Evolutionary conservation across 148 eudicot species (phyloP).

Genomic region (Chenopodium berlandieri): DNA sequence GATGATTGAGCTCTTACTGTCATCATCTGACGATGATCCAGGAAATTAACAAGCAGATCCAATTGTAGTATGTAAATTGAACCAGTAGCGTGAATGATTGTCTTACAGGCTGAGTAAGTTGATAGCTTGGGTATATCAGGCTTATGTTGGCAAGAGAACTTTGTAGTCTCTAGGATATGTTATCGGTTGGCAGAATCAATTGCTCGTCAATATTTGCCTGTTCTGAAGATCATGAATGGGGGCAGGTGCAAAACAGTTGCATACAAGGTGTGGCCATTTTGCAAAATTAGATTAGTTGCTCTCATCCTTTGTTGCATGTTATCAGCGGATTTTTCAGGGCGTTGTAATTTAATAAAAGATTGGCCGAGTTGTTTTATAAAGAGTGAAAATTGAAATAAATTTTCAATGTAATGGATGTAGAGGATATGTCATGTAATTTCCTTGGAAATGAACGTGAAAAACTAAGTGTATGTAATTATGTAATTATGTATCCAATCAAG

Average conservation of each 20-base stretch:
- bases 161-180: background rate
- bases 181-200: background rate
- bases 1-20: slow-evolving; percentile 56
- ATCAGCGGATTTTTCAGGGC: background rate
- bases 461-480: background rate
- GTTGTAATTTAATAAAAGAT: too few species aligned
- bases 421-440: background rate
- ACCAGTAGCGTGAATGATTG: background rate
- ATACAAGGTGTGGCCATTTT: too few species aligned
- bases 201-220: background rate
- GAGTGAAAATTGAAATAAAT: background rate
- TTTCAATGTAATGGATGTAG: background rate
- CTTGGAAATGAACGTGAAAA: background rate
- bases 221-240: background rate
- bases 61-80: background rate
- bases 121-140: background rate
- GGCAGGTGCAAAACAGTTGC: background rate
- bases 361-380: background rate
- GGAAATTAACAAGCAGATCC: background rate
- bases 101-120: background rate
- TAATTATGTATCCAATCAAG: background rate
- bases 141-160: background rate
- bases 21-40: slow-evolving; percentile 18
- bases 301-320: too few species aligned
- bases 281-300: too few species aligned